These are phyloP conservation scores for Boletus sp. DNA, from an alignment of 1,284 basidiomycete species.

Conservation along the genomic window DNA sequence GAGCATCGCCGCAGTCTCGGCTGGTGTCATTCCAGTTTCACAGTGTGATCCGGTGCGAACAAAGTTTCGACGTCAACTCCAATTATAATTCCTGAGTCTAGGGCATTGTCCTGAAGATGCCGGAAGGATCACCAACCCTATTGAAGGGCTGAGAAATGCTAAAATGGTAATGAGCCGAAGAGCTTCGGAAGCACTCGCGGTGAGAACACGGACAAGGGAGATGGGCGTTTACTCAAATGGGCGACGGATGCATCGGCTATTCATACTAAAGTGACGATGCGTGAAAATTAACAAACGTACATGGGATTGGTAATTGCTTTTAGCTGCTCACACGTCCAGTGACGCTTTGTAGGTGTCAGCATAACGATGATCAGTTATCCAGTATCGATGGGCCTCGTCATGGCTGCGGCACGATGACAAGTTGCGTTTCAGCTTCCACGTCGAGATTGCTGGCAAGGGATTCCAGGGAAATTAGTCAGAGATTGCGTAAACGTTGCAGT, in stretches of 20 bases:
- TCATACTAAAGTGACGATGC: not conserved
- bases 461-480: constrained; percentile 2
- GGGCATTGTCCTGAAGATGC: constrained; percentile 5
- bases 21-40: constrained; percentile 6
- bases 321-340: constrained; percentile 1
- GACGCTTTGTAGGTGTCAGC: constrained; percentile 3
- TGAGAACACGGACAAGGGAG: not conserved
- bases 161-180: not conserved
- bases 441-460: not conserved
- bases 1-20: constrained; percentile 25
- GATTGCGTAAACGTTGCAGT: constrained; percentile 17
- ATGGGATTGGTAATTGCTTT: not conserved
- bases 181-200: constrained; percentile 5
- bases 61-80: not conserved
- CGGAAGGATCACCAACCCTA: not conserved
- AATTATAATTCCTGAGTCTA: not conserved
- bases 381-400: not conserved
- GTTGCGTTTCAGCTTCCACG: not conserved
- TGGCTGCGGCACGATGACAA: not conserved
- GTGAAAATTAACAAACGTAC: constrained; percentile 2
- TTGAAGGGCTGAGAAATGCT: constrained; percentile 1
- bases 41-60: constrained; percentile 13
- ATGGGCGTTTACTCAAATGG: constrained; percentile 12
- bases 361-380: not conserved
- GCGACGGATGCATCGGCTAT: constrained; percentile 9